A percentile compares a stretch with the other conserved stretches of the same genome.
Conservation (phyloP, 192 early-diverging fungal genomes). For the Chytriomyces sp. region DNA sequence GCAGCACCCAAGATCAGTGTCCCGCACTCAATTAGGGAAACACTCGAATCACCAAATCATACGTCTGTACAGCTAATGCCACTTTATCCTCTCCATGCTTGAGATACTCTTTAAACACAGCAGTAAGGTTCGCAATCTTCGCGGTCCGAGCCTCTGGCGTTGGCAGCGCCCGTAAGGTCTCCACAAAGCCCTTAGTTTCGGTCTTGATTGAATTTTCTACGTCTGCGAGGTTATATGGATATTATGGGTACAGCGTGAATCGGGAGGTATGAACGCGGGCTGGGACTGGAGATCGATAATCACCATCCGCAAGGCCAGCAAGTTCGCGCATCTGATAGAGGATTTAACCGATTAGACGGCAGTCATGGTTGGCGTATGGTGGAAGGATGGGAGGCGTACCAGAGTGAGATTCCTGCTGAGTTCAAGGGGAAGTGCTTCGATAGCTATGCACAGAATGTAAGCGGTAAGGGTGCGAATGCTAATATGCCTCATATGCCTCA, state of each 20-base stretch:
- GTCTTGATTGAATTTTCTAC: slow-evolving; percentile 69
- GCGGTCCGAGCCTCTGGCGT: slow-evolving; percentile 53
- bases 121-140: slow-evolving; percentile 56
- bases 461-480: background rate
- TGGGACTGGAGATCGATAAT: too few species aligned
- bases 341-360: background rate
- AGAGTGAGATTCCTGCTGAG: slow-evolving; percentile 83
- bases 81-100: slow-evolving; percentile 95
- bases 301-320: slow-evolving; percentile 76
- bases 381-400: slow-evolving; percentile 25
- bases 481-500: slow-evolving; percentile 34
- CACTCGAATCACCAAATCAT: slow-evolving; percentile 71
- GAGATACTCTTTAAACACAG: slow-evolving; percentile 70
- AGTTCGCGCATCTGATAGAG: slow-evolving; percentile 80
- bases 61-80: slow-evolving; percentile 87
- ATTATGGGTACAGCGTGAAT: background rate
- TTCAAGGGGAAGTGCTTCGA: slow-evolving; percentile 46
- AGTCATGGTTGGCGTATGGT: background rate
- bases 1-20: background rate
- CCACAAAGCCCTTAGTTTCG: slow-evolving; percentile 74
- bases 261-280: background rate
- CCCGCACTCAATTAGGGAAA: too few species aligned
- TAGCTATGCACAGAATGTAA: slow-evolving; percentile 15
- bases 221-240: slow-evolving; percentile 44
- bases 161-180: slow-evolving; percentile 49